Percentiles rank a stretch among this genome's conserved stretches.
Evolutionary conservation across 345 rosid genomes (phyloP).

Genomic region (Gossypium australe): DNA sequence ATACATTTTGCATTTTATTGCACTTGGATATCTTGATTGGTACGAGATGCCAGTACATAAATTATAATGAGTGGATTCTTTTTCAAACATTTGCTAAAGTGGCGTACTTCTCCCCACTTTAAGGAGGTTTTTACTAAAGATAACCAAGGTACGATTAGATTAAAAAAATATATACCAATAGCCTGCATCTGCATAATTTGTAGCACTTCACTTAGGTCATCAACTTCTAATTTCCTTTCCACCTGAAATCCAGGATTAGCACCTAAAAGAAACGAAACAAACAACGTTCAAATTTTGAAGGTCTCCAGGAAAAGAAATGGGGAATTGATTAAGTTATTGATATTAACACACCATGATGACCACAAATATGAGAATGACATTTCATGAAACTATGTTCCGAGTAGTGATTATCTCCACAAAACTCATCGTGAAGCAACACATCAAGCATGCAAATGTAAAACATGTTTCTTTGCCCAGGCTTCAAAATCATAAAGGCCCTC

Average conservation of each 20-base stretch:
- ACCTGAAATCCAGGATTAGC: constrained; percentile 18
- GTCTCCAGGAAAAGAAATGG: not conserved
- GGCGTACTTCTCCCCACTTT: not conserved
- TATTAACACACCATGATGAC: not conserved
- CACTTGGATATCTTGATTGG: not conserved
- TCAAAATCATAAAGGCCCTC: not conserved
- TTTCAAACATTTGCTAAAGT: not conserved
- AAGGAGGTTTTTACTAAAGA: not conserved
- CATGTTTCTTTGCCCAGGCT: not conserved
- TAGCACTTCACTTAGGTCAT: constrained; percentile 37
- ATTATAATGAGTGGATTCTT: not conserved
- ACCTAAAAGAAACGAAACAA: constrained; percentile 28
- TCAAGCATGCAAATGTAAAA: not conserved
- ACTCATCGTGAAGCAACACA: not conserved
- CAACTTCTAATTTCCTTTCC: constrained; percentile 44
- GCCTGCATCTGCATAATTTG: constrained; percentile 37
- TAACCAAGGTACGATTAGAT: not conserved
- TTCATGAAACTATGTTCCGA: not conserved
- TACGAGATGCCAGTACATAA: not conserved
- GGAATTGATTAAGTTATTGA: not conserved
- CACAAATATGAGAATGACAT: not conserved
- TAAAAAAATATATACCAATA: constrained; percentile 34
- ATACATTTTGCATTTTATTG: not conserved
- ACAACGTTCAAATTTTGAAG: constrained; percentile 1
- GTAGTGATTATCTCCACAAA: not conserved